phyloP scores from a whole-genome alignment of 495 filamentous ascomycete genomes.

The Clavariopsis aquatica region DNA sequence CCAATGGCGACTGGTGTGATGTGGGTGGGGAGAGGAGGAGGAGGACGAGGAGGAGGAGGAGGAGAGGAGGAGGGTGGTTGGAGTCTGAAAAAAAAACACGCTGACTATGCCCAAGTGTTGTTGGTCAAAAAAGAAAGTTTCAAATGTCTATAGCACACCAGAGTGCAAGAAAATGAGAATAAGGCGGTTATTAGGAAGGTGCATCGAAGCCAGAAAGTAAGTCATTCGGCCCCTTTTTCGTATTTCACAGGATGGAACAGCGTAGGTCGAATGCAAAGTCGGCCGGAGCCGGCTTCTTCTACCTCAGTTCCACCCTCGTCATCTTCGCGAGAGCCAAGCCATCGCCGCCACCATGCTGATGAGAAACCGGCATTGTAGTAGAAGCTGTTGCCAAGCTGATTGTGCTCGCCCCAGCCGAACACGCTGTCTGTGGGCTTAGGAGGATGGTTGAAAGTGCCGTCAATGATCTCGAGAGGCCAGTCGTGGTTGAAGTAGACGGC shows the following conservation, averaged over 20 bases:
- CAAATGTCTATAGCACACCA: conserved; percentile 11
- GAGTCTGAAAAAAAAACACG: conserved; percentile 16
- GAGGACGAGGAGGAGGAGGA: no score
- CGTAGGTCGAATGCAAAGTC: conserved; percentile 44
- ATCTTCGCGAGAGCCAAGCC: conserved; percentile 51
- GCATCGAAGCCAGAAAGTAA: conserved; percentile 11
- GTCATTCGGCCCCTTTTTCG: conserved; percentile 39
- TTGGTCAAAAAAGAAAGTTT: neutral
- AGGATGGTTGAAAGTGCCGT: conserved; percentile 50
- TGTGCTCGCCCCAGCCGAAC: conserved; percentile 56
- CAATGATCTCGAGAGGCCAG: conserved; percentile 50
- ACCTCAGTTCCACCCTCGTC: conserved; percentile 47
- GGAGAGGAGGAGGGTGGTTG: no score
- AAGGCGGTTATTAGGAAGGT: conserved; percentile 26
- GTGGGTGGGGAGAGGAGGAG: conserved; percentile 2
- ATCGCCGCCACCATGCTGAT: conserved; percentile 51
- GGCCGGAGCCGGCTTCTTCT: conserved; percentile 42
- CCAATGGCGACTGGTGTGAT: conserved; percentile 13
- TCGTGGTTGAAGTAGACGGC: conserved; percentile 52
- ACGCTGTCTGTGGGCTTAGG: conserved; percentile 43
- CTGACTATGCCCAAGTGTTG: conserved; percentile 26
- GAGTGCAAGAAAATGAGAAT: conserved; percentile 4
- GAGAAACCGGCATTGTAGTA: conserved; percentile 54
- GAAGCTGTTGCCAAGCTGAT: conserved; percentile 51
- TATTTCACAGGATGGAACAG: conserved; percentile 47